A percentile compares a stretch with the other conserved stretches of the same genome.
phyloP scores from a whole-genome alignment of 148 eudicot species.

The Limonium bicolor region DNA sequence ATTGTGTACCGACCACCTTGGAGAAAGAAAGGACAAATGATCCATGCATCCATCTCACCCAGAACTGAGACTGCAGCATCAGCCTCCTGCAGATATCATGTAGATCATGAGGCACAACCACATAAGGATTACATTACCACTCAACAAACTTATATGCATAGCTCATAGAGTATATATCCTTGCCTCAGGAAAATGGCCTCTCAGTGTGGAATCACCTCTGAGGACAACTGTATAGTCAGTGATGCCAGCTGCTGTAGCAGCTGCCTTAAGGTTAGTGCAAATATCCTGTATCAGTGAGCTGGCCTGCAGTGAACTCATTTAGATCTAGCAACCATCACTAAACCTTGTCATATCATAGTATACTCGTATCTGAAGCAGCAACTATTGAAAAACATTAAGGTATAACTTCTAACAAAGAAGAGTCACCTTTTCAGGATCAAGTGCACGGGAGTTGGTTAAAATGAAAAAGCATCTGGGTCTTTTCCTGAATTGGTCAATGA shows the following conservation, averaged over 20 bases:
- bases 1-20: conserved; percentile 98
- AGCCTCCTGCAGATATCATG: conserved; percentile 47
- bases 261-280: conserved; percentile 53
- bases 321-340: conserved; percentile 6
- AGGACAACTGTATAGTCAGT: conserved; percentile 74
- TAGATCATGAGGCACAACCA: too few species aligned
- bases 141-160: too few species aligned
- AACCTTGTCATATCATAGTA: neutral
- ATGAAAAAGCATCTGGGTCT: conserved; percentile 88
- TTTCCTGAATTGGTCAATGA: conserved; percentile 51
- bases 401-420: too few species aligned
- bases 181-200: conserved; percentile 98
- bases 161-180: conserved; percentile 2
- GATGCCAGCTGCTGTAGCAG: conserved; percentile 48
- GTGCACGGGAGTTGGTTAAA: conserved; percentile 85
- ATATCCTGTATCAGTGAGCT: conserved; percentile 58
- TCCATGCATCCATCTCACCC: conserved; percentile 90
- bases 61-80: conserved; percentile 91
- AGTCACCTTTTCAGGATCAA: conserved; percentile 74
- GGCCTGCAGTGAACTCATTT: conserved; percentile 46
- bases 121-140: too few species aligned
- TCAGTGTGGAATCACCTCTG: conserved; percentile 93
- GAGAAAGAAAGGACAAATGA: conserved; percentile 97
- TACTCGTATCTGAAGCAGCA: neutral
- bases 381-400: neutral